A percentile compares a stretch with the other conserved stretches of the same genome.
These are phyloP conservation scores for Stemphylium lycopersici DNA, from an alignment of 2,329 filamentous ascomycete species.

Conservation along the genomic window DNA sequence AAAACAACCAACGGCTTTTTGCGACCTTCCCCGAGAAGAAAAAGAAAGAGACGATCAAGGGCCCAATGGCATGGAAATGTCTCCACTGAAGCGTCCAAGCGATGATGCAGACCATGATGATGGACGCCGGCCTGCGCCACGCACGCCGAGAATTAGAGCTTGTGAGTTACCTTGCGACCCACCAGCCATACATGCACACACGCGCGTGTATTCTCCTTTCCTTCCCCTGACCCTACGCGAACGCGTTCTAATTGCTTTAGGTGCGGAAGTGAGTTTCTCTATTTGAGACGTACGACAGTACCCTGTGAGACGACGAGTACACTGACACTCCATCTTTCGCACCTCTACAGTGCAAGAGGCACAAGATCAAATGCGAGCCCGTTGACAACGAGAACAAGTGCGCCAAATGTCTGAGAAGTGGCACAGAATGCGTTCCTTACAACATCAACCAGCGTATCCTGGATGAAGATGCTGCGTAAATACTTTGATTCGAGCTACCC, in stretches of 20 bases:
- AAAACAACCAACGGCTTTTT: constrained; percentile 12
- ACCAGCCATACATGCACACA: neutral
- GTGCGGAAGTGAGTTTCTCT: constrained; percentile 19
- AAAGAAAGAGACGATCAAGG: neutral
- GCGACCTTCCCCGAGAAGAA: neutral
- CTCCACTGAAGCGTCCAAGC: constrained; percentile 48
- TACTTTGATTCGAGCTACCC: neutral
- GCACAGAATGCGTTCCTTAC: constrained; percentile 85
- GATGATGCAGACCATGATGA: constrained; percentile 39
- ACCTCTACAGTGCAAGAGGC: constrained; percentile 35
- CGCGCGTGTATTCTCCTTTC: no score
- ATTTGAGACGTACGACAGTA: no score
- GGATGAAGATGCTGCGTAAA: constrained; percentile 42
- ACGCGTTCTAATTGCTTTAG: constrained; percentile 18
- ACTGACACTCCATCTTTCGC: no score
- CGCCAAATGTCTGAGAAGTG: constrained; percentile 42
- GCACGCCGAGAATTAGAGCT: constrained; percentile 34
- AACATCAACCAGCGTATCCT: constrained; percentile 42
- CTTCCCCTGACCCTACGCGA: neutral
- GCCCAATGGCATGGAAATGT: constrained; percentile 67
- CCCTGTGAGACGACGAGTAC: no score
- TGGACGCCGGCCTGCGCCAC: constrained; percentile 34
- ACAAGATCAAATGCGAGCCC: constrained; percentile 46
- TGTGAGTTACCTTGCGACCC: constrained; percentile 23
- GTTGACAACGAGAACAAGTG: constrained; percentile 42